Conservation (phyloP, 2,329 filamentous ascomycete species). For the Penicillium fuscoglaucum region DNA sequence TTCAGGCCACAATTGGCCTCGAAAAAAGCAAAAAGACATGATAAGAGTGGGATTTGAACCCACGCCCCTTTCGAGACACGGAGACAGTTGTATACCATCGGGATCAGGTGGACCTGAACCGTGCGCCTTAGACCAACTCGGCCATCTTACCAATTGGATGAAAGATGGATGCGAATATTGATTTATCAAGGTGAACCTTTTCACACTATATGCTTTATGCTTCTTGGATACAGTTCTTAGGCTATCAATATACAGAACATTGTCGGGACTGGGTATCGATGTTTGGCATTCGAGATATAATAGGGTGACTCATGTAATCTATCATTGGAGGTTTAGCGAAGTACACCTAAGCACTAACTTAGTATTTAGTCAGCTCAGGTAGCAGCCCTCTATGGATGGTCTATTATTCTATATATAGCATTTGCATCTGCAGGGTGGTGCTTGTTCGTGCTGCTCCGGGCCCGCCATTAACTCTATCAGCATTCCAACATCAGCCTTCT, state of each 20-base stretch:
- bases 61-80: constrained; percentile 16
- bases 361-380: no score
- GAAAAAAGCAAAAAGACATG: constrained; percentile 7
- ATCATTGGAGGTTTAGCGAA: not conserved
- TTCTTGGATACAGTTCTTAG: not conserved
- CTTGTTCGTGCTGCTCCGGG: not conserved
- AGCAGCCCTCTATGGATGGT: no score
- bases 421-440: no score
- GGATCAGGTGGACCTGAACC: constrained; percentile 36
- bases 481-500: not conserved
- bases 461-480: not conserved
- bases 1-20: no score
- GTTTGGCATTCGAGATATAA: not conserved
- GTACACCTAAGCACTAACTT: no score
- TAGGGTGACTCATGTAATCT: not conserved
- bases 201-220: not conserved
- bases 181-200: no score
- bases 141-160: constrained; percentile 30
- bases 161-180: no score
- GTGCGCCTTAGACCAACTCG: constrained; percentile 40
- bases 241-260: not conserved
- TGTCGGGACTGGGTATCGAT: not conserved
- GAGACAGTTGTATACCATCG: constrained; percentile 16
- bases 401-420: not conserved
- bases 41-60: constrained; percentile 17